Conservation (phyloP, 805 yeast species). For the Yarrowia sp. region DNA sequence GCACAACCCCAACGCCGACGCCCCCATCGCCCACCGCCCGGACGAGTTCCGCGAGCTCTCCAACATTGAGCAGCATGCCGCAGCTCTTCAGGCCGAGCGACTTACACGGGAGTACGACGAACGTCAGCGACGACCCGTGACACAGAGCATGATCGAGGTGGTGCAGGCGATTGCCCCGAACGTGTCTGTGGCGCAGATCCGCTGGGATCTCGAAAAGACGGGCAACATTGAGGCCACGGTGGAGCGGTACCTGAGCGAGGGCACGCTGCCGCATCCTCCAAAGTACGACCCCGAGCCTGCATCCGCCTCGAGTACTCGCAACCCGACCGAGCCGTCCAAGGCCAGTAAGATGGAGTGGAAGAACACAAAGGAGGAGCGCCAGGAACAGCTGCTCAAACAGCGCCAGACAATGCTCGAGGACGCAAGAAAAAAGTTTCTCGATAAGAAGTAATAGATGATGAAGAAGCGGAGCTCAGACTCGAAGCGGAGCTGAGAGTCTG, state of each 20-base stretch:
- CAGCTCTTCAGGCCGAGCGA: conserved; percentile 30
- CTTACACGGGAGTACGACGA: conserved; percentile 22
- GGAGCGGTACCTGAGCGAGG: conserved; percentile 68
- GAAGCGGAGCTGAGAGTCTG: too few relatives aligned
- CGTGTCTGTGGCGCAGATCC: conserved; percentile 71
- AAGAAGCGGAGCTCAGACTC: too few relatives aligned
- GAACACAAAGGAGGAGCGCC: conserved; percentile 54
- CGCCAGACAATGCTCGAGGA: conserved; percentile 64
- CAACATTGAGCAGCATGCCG: conserved; percentile 23
- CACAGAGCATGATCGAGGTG: conserved; percentile 72
- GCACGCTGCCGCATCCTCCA: conserved; percentile 58
- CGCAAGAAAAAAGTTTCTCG: conserved; percentile 63
- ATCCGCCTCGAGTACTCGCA: conserved; percentile 23
- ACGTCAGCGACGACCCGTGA: conserved; percentile 26
- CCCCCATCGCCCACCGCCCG: conserved; percentile 32
- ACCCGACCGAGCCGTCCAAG: conserved; percentile 38
- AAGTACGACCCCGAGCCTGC: conserved; percentile 38
- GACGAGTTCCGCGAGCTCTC: conserved; percentile 27
- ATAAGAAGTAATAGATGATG: neutral
- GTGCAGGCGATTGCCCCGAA: conserved; percentile 85
- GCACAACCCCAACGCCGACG: conserved; percentile 8
- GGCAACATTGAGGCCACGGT: conserved; percentile 78
- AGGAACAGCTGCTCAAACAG: conserved; percentile 56
- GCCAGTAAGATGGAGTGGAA: conserved; percentile 52
- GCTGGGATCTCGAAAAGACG: conserved; percentile 72